Evolutionary conservation across 108 stramenopile species (phyloP), one percentile per base, ranked within the genome.

Genomic region (Chaetoceros tenuissimus): DNA sequence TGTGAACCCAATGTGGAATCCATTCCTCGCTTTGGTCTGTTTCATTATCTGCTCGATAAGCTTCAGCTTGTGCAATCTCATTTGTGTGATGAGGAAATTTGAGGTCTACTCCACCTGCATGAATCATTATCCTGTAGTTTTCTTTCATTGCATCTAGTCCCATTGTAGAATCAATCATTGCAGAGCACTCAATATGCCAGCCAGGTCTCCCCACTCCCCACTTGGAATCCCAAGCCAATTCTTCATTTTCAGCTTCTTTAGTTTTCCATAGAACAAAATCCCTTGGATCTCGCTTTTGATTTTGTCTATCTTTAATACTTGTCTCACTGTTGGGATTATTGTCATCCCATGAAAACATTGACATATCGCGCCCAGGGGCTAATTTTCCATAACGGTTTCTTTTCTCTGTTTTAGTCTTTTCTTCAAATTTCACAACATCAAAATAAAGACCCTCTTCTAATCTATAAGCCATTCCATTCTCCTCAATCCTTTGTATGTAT

Each of bases 51-150:
- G 29, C 40, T n/a, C 52, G 66, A 65, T 76, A 85, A 10, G 87
- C 87, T 56, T 89, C 87, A 0, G 87, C 73, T 73, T 98, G 99
- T 0, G 99, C 99, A 47, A 99, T 94, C 66, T 99, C 99, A 68
- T 99, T 99, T 30, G 97, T 92, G 69, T 99, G 99, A 68, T 99
- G 99, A 22, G 99, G 99, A 71, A 99, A 99, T 60, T 92, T 84
- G 53, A 99, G 77, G 56, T 99, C 99, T 2, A 94, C 66, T 1
- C 99, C 98, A 22, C 99, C 99, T 1, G 85, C 79, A 67, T 98
- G 97, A 0, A 98, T 57, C 3, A 21, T 21, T 30, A 89, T 85
- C 48, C 34, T 48, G 54, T 85, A 81, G 0, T 76, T 78, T 3
- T 60, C 48, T 40, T 46, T 21, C 34, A 40, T 40, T 40, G 72